Conservation (phyloP, 148 eudicot genomes). For the Polygonum aviculare region DNA sequence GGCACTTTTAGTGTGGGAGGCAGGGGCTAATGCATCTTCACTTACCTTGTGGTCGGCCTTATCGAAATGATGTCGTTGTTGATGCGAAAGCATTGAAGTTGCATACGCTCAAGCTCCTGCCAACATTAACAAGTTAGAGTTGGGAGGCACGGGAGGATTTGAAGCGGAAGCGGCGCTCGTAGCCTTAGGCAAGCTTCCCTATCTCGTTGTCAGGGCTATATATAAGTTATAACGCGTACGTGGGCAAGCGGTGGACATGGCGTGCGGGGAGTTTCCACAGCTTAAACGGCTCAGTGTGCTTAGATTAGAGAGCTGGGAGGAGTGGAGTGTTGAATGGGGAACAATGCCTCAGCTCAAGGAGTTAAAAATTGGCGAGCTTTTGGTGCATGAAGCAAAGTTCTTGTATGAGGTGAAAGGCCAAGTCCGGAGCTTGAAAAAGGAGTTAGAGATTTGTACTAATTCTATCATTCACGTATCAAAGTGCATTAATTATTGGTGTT, state of each 20-base stretch:
- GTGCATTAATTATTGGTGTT: too few species aligned
- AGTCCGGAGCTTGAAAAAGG: too few species aligned
- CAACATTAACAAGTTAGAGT: conserved; percentile 18
- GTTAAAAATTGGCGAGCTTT: neutral
- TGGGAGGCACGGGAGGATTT: conserved; percentile 14
- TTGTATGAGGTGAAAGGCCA: too few species aligned
- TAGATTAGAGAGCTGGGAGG: conserved; percentile 4
- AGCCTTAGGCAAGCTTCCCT: conserved; percentile 13
- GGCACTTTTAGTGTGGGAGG: neutral
- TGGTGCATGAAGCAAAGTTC: too few species aligned
- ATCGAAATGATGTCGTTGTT: fast-evolving
- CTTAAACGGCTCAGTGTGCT: conserved; percentile 18
- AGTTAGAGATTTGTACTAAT: too few species aligned
- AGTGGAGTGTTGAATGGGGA: conserved; percentile 16
- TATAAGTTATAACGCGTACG: conserved; percentile 18
- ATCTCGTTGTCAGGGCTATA: conserved; percentile 12
- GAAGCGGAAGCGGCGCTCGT: neutral
- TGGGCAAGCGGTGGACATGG: conserved; percentile 17
- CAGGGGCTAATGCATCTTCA: neutral
- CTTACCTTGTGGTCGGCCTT: too few species aligned
- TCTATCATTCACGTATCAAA: too few species aligned
- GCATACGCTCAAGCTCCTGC: conserved; percentile 6
- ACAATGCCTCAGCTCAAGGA: conserved; percentile 13
- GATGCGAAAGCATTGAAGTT: conserved; percentile 1
- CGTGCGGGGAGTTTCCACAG: conserved; percentile 4